These are phyloP conservation scores for Bauhinia variegata DNA, from an alignment of 306 rosid genomes.

Conservation along the genomic window DNA sequence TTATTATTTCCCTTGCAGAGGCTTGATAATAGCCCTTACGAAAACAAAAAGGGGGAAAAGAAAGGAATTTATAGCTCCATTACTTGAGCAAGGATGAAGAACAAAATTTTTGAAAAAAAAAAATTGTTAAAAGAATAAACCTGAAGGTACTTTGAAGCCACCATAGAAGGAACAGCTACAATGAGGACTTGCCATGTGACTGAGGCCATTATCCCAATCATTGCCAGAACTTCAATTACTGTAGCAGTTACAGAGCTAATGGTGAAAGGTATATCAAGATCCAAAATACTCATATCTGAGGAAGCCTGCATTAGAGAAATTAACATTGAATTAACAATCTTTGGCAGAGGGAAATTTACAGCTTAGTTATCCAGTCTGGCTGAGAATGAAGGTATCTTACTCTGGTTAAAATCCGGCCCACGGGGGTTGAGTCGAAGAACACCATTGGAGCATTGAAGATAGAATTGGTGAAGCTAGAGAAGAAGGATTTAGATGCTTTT, in stretches of 20 bases:
- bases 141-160: conserved; percentile 56
- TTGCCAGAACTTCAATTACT: conserved; percentile 32
- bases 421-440: conserved; percentile 62
- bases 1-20: too few species aligned
- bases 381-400: conserved; percentile 40
- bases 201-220: conserved; percentile 52
- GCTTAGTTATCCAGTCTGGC: neutral
- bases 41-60: too few species aligned
- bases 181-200: conserved; percentile 72
- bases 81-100: too few species aligned
- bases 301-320: conserved; percentile 52
- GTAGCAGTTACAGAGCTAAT: conserved; percentile 24
- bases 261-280: conserved; percentile 59
- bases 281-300: conserved; percentile 64
- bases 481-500: conserved; percentile 59
- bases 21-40: too few species aligned
- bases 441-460: conserved; percentile 60
- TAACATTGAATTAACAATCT: neutral
- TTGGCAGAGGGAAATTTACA: neutral
- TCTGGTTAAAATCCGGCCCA: conserved; percentile 61
- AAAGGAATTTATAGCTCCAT: too few species aligned
- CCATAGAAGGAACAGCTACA: conserved; percentile 49
- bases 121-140: neutral
- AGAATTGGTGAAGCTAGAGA: conserved; percentile 44
- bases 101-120: too few species aligned